Evolutionary conservation across 2,329 filamentous ascomycete genomes (phyloP).

Genomic region (Colletotrichum phormii): DNA sequence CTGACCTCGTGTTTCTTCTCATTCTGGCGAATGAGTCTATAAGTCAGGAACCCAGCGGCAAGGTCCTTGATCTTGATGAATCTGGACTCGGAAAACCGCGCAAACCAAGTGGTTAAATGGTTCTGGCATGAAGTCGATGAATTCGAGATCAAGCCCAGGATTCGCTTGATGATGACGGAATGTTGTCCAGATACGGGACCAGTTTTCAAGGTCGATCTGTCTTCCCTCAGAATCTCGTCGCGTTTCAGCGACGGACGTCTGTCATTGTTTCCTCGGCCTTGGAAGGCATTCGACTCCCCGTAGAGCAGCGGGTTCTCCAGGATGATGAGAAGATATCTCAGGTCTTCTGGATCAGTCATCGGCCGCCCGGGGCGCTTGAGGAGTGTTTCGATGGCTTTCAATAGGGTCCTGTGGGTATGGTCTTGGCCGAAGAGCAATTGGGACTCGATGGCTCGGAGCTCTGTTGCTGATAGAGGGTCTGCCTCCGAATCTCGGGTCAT

Average conservation of each 20-base stretch:
- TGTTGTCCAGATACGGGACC: constrained; percentile 72
- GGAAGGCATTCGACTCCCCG: constrained; percentile 52
- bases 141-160: constrained; percentile 84
- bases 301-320: constrained; percentile 83
- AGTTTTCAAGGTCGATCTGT: constrained; percentile 43
- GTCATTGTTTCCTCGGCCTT: constrained; percentile 50
- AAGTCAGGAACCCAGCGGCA: constrained; percentile 81
- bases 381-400: constrained; percentile 83
- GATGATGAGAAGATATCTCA: constrained; percentile 83
- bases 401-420: constrained; percentile 75
- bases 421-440: constrained; percentile 69
- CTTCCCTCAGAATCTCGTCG: constrained; percentile 9
- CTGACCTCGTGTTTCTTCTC: constrained; percentile 72
- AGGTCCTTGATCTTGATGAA: constrained; percentile 83
- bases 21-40: constrained; percentile 78
- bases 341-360: constrained; percentile 74
- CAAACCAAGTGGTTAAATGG: constrained; percentile 82
- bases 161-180: constrained; percentile 86
- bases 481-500: constrained; percentile 50
- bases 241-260: background rate
- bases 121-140: constrained; percentile 80
- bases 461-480: constrained; percentile 47
- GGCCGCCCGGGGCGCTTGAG: constrained; percentile 82
- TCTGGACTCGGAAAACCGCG: constrained; percentile 73
- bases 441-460: constrained; percentile 58